Evolutionary conservation across 2,329 filamentous ascomycete species (phyloP).

Genomic region (Neurospora sp.): DNA sequence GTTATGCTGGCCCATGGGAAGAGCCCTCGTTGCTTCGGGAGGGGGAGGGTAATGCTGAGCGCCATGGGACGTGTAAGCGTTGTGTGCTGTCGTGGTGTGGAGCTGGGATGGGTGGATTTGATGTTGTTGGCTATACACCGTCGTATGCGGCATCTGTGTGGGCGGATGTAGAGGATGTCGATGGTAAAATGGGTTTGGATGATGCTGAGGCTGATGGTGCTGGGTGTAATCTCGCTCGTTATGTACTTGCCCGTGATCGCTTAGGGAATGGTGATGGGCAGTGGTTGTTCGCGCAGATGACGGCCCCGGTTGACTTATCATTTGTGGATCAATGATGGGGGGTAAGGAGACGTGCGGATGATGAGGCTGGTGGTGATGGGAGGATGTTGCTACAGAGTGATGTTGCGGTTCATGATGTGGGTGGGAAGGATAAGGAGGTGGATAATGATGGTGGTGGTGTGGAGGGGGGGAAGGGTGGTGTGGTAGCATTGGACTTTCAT

Average conservation of each 20-base stretch:
- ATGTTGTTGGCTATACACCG: background rate
- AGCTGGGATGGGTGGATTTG: background rate
- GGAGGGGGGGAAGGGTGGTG: conserved; percentile 17
- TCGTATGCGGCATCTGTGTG: conserved; percentile 1
- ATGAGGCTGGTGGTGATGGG: conserved; percentile 1
- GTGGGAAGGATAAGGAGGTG: conserved; percentile 16
- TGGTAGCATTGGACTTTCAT: conserved; percentile 22
- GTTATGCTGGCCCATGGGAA: background rate
- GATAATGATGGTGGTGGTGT: conserved; percentile 24
- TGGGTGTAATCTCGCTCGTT: background rate
- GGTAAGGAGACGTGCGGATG: conserved; percentile 29
- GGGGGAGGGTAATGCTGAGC: background rate
- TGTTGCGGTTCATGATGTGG: conserved; percentile 12
- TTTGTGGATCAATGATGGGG: conserved; percentile 51
- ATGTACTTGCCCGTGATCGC: conserved; percentile 2
- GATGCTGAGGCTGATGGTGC: conserved; percentile 20
- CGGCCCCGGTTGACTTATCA: conserved; percentile 35
- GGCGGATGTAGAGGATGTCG: conserved; percentile 17
- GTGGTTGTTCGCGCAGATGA: background rate
- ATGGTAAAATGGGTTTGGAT: conserved; percentile 18
- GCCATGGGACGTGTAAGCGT: background rate
- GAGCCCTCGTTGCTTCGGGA: background rate
- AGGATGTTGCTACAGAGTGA: background rate
- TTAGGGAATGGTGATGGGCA: background rate
- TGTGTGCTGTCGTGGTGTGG: background rate